Evolutionary conservation across 495 filamentous ascomycete genomes (phyloP).

Genomic region (Podospora comata): DNA sequence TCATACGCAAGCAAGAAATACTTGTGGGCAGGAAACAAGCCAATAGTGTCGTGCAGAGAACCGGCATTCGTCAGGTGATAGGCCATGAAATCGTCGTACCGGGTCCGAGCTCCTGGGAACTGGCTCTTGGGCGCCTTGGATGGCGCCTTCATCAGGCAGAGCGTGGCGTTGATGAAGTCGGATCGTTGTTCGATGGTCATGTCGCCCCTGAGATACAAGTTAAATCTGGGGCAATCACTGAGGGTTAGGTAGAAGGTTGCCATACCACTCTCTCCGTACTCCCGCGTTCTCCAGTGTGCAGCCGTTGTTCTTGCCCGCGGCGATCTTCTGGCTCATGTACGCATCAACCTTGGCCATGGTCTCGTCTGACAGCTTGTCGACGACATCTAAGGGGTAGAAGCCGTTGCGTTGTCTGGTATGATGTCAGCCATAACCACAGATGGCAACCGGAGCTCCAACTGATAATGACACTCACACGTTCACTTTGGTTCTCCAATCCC

Average conservation of each 20-base stretch:
- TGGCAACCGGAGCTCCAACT: neutral
- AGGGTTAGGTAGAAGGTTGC: constrained; percentile 1
- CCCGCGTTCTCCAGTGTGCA: constrained; percentile 49
- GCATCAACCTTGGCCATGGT: constrained; percentile 41
- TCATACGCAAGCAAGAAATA: constrained; percentile 65
- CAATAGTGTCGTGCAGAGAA: constrained; percentile 54
- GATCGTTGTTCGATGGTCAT: constrained; percentile 48
- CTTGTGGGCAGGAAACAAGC: constrained; percentile 66
- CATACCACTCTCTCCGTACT: constrained; percentile 52
- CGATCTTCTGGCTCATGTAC: constrained; percentile 36
- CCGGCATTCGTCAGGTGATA: constrained; percentile 45
- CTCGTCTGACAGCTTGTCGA: constrained; percentile 38
- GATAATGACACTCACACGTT: constrained; percentile 30
- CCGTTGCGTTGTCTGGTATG: constrained; percentile 32
- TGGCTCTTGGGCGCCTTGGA: constrained; percentile 37
- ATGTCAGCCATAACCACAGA: neutral
- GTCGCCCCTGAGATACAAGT: constrained; percentile 41
- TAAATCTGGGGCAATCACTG: neutral
- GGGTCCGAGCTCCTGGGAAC: constrained; percentile 49
- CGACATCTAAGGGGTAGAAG: constrained; percentile 38
- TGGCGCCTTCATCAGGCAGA: constrained; percentile 47
- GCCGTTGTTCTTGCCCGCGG: constrained; percentile 40
- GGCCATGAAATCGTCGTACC: constrained; percentile 56
- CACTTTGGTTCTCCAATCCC: constrained; percentile 33
- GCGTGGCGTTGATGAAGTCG: constrained; percentile 48